Evolutionary conservation across 1,284 basidiomycete species (phyloP).

Genomic region (Cronartium quercuum): DNA sequence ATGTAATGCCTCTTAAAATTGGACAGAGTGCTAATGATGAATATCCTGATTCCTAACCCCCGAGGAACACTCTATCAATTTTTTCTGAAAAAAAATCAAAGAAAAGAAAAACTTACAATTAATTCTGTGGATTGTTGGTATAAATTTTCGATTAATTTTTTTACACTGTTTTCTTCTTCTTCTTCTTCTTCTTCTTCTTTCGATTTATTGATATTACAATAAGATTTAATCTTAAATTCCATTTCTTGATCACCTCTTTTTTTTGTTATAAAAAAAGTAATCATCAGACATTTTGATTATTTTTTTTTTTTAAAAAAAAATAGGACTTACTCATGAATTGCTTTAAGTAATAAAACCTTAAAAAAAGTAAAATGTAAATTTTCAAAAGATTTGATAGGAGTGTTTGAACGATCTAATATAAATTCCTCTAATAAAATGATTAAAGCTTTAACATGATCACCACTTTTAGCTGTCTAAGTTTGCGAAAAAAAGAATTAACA

Average conservation of each 20-base stretch:
- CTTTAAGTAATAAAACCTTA: neutral
- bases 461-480: constrained; percentile 22
- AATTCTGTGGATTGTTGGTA: constrained; percentile 8
- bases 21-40: neutral
- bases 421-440: constrained; percentile 7
- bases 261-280: neutral
- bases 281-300: neutral
- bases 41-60: neutral
- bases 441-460: constrained; percentile 3
- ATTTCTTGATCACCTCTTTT: constrained; percentile 2
- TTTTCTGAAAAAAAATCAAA: neutral
- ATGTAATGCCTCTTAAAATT: neutral
- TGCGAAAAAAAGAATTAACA: neutral
- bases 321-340: neutral
- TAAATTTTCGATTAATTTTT: constrained; percentile 9
- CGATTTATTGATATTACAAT: neutral
- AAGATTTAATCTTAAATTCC: neutral
- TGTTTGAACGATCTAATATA: neutral
- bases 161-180: neutral
- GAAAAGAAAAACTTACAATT: neutral
- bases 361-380: neutral
- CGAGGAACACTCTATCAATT: neutral
- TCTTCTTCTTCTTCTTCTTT: neutral
- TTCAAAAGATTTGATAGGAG: neutral
- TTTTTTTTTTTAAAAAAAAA: neutral